Percentiles rank a stretch among this genome's conserved stretches.
These are phyloP conservation scores for Cutaneotrichosporon sp. DNA, from an alignment of 1,284 basidiomycete genomes.

Conservation along the genomic window DNA sequence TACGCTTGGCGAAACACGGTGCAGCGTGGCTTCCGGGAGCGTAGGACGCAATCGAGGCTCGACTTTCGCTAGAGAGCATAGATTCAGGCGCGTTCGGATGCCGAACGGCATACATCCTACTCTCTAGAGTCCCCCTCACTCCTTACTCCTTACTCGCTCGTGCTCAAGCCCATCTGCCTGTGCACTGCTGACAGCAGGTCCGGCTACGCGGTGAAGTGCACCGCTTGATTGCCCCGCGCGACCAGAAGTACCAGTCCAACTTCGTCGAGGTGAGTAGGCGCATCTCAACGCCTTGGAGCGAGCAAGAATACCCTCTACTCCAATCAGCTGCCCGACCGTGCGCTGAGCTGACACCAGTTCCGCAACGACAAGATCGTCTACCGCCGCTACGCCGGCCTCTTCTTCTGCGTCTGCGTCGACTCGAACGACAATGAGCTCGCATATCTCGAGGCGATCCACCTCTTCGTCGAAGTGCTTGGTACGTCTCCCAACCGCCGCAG, in stretches of 20 bases:
- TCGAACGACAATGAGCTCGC: slow-evolving; percentile 97
- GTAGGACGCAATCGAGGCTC: no score
- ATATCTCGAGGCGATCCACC: slow-evolving; percentile 93
- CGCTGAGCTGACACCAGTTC: slow-evolving; percentile 57
- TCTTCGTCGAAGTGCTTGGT: slow-evolving; percentile 98
- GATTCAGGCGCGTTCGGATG: no score
- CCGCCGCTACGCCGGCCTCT: slow-evolving; percentile 90
- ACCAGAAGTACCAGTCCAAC: slow-evolving; percentile 98
- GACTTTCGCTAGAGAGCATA: no score
- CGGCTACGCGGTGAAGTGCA: slow-evolving; percentile 92
- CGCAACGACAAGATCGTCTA: slow-evolving; percentile 94
- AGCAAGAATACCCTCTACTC: no score
- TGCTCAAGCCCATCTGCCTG: background rate
- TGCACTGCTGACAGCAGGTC: slow-evolving; percentile 55
- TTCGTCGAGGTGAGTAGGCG: slow-evolving; percentile 87
- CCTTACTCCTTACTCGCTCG: no score
- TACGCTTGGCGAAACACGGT: no score
- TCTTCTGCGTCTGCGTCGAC: slow-evolving; percentile 97
- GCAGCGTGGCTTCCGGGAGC: no score
- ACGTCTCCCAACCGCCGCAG: slow-evolving; percentile 30
- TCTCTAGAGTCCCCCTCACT: no score
- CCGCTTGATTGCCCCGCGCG: slow-evolving; percentile 87
- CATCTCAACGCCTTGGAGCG: no score
- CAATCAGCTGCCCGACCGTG: no score
- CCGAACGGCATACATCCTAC: no score